These are phyloP conservation scores for Aspergillus oerlinghausenensis DNA, from an alignment of 2,329 filamentous ascomycete genomes.

Conservation along the genomic window DNA sequence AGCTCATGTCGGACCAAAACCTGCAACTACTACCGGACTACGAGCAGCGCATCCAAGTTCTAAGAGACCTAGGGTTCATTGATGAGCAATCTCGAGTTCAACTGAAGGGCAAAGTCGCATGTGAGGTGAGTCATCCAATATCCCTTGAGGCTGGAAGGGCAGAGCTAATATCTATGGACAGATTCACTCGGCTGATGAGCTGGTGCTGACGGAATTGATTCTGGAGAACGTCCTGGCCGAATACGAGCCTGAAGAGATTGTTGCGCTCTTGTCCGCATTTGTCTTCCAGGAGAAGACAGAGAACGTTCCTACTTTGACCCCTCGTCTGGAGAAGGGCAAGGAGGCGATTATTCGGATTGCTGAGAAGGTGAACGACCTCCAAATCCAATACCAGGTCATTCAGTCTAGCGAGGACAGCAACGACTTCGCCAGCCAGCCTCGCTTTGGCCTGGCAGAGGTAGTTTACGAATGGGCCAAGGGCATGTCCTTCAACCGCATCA, in stretches of 20 bases:
- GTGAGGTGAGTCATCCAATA: constrained; percentile 55
- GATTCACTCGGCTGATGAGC: constrained; percentile 93
- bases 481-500: constrained; percentile 98
- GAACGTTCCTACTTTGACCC: constrained; percentile 71
- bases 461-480: constrained; percentile 98
- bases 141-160: no score
- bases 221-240: constrained; percentile 94
- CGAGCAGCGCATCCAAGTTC: constrained; percentile 85
- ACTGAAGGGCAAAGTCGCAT: constrained; percentile 96
- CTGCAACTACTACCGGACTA: constrained; percentile 94
- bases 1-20: constrained; percentile 92
- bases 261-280: constrained; percentile 86
- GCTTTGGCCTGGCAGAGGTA: constrained; percentile 93
- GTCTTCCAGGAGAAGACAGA: constrained; percentile 98
- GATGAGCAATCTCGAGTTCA: constrained; percentile 83
- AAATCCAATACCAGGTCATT: constrained; percentile 88
- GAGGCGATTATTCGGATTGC: constrained; percentile 84
- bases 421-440: constrained; percentile 79
- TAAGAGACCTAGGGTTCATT: constrained; percentile 89
- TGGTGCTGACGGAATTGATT: constrained; percentile 92
- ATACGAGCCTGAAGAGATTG: constrained; percentile 94
- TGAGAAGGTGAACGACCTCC: constrained; percentile 86
- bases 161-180: constrained; percentile 19
- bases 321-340: constrained; percentile 74
- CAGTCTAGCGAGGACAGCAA: constrained; percentile 84